Conservation (phyloP, 305 asterid species). For the Fraxinus sp. region DNA sequence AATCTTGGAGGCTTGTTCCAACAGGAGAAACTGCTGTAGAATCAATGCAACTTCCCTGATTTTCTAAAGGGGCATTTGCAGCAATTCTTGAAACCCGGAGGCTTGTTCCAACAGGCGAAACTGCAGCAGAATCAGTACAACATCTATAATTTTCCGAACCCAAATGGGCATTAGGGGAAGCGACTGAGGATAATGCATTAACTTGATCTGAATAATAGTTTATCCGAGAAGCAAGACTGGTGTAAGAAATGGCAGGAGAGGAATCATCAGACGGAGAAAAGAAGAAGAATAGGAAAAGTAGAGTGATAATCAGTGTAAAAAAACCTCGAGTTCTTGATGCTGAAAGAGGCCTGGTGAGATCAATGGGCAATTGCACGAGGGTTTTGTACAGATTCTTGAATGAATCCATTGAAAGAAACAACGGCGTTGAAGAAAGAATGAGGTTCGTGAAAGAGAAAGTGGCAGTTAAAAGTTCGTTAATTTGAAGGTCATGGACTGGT, state of each 20-base stretch:
- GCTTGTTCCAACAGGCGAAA: slow-evolving; percentile 8
- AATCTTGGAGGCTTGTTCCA: background rate
- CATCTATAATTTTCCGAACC: slow-evolving; percentile 7
- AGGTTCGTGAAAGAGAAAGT: background rate
- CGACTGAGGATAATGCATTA: slow-evolving; percentile 21
- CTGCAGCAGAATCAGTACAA: background rate
- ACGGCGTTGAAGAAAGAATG: slow-evolving; percentile 18
- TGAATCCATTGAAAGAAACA: slow-evolving; percentile 36
- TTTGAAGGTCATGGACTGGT: background rate
- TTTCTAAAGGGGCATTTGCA: background rate
- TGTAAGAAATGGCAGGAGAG: slow-evolving; percentile 24
- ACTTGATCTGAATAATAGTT: slow-evolving; percentile 17
- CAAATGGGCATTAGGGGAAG: slow-evolving; percentile 16
- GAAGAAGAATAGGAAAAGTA: slow-evolving; percentile 33
- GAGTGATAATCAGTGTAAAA: slow-evolving; percentile 32
- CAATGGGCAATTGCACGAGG: slow-evolving; percentile 25
- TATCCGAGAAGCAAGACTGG: slow-evolving; percentile 19
- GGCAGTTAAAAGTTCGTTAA: background rate
- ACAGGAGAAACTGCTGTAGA: background rate
- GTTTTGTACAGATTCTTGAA: slow-evolving; percentile 26
- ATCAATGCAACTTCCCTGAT: background rate
- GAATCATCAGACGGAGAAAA: slow-evolving; percentile 23
- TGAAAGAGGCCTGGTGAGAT: slow-evolving; percentile 12
- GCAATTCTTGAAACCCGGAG: slow-evolving; percentile 3
- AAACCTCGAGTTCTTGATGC: slow-evolving; percentile 29